A percentile compares a stretch with the other conserved stretches of the same genome.
phyloP scores from a whole-genome alignment of 495 filamentous ascomycete species.

The Penicillium pulvis region DNA sequence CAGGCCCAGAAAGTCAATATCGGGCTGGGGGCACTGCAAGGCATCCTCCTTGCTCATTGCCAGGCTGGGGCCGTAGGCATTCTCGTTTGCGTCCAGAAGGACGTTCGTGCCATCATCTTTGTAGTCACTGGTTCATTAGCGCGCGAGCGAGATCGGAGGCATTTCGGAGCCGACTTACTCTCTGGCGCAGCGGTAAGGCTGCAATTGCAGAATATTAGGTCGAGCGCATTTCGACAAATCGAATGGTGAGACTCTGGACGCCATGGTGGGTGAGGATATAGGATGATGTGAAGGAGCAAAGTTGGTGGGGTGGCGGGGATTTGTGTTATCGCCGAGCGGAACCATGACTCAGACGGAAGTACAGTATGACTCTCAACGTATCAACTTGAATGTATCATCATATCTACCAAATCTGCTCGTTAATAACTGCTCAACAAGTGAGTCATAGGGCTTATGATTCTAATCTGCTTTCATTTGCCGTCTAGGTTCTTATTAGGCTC shows the following conservation, averaged over 20 bases:
- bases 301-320: conserved; percentile 5
- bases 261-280: conserved; percentile 35
- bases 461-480: too few relatives aligned
- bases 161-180: conserved; percentile 57
- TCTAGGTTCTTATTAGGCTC: too few relatives aligned
- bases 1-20: conserved; percentile 73
- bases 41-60: conserved; percentile 48
- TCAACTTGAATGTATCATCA: background rate
- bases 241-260: conserved; percentile 55
- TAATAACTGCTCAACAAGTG: too few relatives aligned
- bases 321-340: background rate
- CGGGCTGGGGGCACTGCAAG: conserved; percentile 42
- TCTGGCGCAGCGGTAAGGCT: conserved; percentile 83
- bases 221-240: conserved; percentile 79
- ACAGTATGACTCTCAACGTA: background rate
- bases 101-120: conserved; percentile 98
- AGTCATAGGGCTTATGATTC: too few relatives aligned
- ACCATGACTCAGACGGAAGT: background rate
- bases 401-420: too few relatives aligned
- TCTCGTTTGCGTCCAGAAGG: conserved; percentile 96
- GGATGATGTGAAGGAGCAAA: background rate
- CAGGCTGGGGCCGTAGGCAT: conserved; percentile 84
- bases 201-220: conserved; percentile 77
- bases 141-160: conserved; percentile 18
- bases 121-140: conserved; percentile 76